Percentiles rank a stretch among this genome's conserved stretches.
Evolutionary conservation across 2,329 filamentous ascomycete species (phyloP).

Genomic region (Aureobasidium sp.): DNA sequence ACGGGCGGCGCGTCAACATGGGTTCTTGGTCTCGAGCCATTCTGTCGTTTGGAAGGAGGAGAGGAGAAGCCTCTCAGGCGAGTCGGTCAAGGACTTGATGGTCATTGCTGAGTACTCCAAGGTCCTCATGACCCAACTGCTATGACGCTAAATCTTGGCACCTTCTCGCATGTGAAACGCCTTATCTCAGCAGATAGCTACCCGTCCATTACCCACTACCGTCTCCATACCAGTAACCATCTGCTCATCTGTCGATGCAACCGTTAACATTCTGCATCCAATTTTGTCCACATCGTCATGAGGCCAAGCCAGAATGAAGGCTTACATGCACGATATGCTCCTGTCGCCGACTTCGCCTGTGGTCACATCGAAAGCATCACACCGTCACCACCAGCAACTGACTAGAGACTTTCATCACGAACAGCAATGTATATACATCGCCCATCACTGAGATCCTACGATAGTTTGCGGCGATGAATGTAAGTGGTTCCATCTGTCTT

Average conservation of each 20-base stretch:
- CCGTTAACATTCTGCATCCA: background rate
- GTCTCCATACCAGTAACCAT: background rate
- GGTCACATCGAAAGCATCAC: too few relatives aligned
- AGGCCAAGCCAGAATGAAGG: too few relatives aligned
- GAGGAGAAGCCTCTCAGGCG: background rate
- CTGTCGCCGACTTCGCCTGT: too few relatives aligned
- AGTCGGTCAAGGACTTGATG: background rate
- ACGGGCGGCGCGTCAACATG: slow-evolving; percentile 46
- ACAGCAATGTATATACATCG: too few relatives aligned
- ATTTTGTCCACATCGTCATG: too few relatives aligned
- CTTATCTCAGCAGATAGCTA: background rate
- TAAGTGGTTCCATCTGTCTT: background rate
- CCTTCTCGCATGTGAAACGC: background rate
- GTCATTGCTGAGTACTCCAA: too few relatives aligned
- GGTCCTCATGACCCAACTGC: slow-evolving; percentile 2
- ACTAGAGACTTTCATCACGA: too few relatives aligned
- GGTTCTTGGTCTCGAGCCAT: slow-evolving; percentile 41
- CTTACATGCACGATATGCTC: too few relatives aligned
- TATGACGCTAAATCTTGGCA: slow-evolving; percentile 1
- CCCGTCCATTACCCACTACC: background rate
- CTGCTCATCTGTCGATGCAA: background rate
- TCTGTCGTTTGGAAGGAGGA: background rate
- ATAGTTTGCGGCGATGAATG: too few relatives aligned
- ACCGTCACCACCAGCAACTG: too few relatives aligned
- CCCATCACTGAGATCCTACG: too few relatives aligned